Evolutionary conservation across 2,329 filamentous ascomycete species (phyloP).

Genomic region (Aquanectria penicillioides): DNA sequence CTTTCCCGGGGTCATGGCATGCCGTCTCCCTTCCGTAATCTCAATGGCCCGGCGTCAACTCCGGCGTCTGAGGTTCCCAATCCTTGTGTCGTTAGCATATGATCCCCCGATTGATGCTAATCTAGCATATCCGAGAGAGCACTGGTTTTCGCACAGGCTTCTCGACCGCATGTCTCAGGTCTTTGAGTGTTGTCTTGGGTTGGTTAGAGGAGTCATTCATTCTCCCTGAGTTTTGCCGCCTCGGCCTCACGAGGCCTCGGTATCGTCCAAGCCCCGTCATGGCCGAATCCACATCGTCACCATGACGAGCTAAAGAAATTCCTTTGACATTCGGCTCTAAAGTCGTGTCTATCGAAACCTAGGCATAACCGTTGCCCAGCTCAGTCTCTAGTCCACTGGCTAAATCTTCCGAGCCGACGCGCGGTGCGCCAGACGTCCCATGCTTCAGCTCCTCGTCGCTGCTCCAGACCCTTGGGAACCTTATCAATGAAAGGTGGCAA

Average conservation of each 20-base stretch:
- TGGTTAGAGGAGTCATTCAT: background rate
- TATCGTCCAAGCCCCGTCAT: constrained; percentile 7
- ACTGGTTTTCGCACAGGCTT: too few species aligned
- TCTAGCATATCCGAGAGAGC: constrained; percentile 19
- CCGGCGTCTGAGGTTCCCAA: constrained; percentile 19
- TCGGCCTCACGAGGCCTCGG: constrained; percentile 3
- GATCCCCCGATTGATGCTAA: constrained; percentile 18
- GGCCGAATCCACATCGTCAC: constrained; percentile 17
- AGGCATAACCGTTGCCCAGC: constrained; percentile 32
- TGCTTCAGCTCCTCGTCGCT: constrained; percentile 20
- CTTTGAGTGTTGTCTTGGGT: constrained; percentile 2
- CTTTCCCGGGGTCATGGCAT: constrained; percentile 25
- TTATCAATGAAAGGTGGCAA: constrained; percentile 8
- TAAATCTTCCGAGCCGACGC: constrained; percentile 39
- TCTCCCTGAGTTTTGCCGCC: background rate
- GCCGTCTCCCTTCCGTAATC: constrained; percentile 30
- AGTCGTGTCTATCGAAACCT: constrained; percentile 24
- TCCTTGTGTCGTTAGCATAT: constrained; percentile 14
- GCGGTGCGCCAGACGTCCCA: constrained; percentile 27
- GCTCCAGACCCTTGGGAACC: constrained; percentile 26
- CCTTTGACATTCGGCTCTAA: constrained; percentile 12
- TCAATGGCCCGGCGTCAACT: constrained; percentile 21
- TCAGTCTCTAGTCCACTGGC: constrained; percentile 28
- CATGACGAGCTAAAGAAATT: constrained; percentile 20
- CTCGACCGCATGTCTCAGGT: background rate